phyloP scores from a whole-genome alignment of 441 rosid genomes.

The Gossypium gossypioides region DNA sequence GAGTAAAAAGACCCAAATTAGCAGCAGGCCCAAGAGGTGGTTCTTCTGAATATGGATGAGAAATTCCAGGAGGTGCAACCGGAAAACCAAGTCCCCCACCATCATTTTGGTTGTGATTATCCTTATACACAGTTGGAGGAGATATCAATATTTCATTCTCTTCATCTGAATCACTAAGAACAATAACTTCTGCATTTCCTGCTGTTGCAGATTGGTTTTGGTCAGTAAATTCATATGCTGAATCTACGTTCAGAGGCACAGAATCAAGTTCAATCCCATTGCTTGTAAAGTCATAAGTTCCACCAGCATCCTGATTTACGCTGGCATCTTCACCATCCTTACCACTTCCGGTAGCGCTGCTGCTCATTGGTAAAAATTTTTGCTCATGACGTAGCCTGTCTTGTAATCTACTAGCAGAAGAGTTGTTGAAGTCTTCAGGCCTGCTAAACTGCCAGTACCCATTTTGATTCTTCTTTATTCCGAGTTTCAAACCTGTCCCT shows the following conservation, averaged over 20 bases:
- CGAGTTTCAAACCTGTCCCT: conserved; percentile 73
- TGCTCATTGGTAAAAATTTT: conserved; percentile 74
- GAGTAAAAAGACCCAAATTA: conserved; percentile 50
- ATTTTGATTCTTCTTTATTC: conserved; percentile 74
- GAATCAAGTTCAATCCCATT: conserved; percentile 78
- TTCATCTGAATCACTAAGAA: conserved; percentile 91
- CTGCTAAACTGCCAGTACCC: conserved; percentile 89
- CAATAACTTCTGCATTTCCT: conserved; percentile 62
- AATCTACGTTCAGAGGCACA: conserved; percentile 51
- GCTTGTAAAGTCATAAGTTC: conserved; percentile 50
- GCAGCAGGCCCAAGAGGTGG: conserved; percentile 45
- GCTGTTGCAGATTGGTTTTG: conserved; percentile 40
- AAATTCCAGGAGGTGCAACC: conserved; percentile 46
- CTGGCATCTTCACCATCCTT: conserved; percentile 92
- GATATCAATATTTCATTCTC: conserved; percentile 56
- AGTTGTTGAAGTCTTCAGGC: conserved; percentile 53
- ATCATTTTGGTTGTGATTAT: conserved; percentile 33
- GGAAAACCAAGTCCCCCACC: conserved; percentile 49
- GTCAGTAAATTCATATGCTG: conserved; percentile 44
- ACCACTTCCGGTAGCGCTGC: conserved; percentile 88
- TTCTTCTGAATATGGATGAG: conserved; percentile 52
- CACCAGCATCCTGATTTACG: conserved; percentile 83
- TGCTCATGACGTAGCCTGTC: conserved; percentile 38
- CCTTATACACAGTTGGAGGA: conserved; percentile 40
- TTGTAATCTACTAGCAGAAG: conserved; percentile 56